A percentile compares a stretch with the other conserved stretches of the same genome.
Evolutionary conservation across 306 rosid genomes (phyloP).

Genomic region (Inga leiocalycina): DNA sequence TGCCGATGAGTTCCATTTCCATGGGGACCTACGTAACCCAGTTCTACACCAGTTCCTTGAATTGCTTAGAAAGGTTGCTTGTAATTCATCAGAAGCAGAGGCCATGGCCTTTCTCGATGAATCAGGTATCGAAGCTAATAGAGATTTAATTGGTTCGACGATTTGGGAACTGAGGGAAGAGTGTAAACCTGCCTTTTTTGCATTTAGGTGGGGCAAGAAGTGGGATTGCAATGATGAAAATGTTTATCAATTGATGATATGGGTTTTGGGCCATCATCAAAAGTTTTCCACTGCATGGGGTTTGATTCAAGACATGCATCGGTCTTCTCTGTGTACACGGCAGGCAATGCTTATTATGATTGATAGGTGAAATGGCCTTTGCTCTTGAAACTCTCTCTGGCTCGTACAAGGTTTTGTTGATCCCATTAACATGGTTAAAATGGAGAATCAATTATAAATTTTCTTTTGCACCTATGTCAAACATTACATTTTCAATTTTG

Average conservation of each 20-base stretch:
- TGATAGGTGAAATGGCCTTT: slow-evolving; percentile 60
- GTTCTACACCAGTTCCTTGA: slow-evolving; percentile 50
- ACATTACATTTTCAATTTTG: neutral
- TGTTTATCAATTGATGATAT: slow-evolving; percentile 69
- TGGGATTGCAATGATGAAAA: slow-evolving; percentile 60
- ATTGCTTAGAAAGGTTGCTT: slow-evolving; percentile 38
- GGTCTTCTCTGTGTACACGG: slow-evolving; percentile 56
- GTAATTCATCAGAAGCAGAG: slow-evolving; percentile 55
- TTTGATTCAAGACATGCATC: slow-evolving; percentile 73
- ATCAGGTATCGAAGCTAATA: slow-evolving; percentile 47
- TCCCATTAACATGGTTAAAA: neutral
- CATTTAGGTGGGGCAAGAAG: slow-evolving; percentile 70
- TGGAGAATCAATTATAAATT: neutral
- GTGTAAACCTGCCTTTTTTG: slow-evolving; percentile 63
- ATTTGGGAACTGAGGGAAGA: slow-evolving; percentile 77
- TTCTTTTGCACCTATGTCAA: neutral
- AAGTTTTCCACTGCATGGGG: slow-evolving; percentile 81
- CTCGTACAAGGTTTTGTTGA: neutral
- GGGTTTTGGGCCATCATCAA: slow-evolving; percentile 77
- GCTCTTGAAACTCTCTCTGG: neutral
- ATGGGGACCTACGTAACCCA: slow-evolving; percentile 33
- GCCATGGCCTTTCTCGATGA: slow-evolving; percentile 49
- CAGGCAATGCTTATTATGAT: slow-evolving; percentile 81
- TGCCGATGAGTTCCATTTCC: slow-evolving; percentile 25
- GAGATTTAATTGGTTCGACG: slow-evolving; percentile 47